Base-by-base conservation (phyloP, 202 grass and related monocot species). In the Zoysia matrella region DNA sequence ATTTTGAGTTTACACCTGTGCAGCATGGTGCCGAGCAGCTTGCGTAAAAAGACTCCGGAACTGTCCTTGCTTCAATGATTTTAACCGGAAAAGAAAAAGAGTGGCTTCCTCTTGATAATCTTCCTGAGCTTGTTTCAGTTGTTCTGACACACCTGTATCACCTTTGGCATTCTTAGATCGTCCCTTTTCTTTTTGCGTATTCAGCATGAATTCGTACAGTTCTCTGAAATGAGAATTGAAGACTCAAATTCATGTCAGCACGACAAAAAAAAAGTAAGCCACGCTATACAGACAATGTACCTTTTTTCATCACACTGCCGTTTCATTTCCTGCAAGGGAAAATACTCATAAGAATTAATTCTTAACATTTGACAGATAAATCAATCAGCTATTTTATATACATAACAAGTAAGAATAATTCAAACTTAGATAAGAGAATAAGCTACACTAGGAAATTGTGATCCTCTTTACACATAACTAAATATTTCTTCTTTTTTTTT, bases 221-320 rank as follows among this genome's bases (percentile, higher is more conserved):
- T 99, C 96, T 88, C 95, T 98, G 79, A 53, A 90, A 80, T 51
- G 71, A 70, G 42, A 55, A 90, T 76, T 57, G 14, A 60, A 64
- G 76, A 56, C 48, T 85, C 84, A 50, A 56, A 48, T 58, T 61
- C 80, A 75, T 56, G 11, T 78, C 62, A 80, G 8, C 60, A n/a
- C 8, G n/a, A 85, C 66, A 13, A 10, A 36, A 10, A 30, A 60
- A 22, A 8, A 3, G n/a, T 2, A 36, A 40, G 11, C n/a, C 55
- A 18, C 18, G 11, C 48, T 76, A 58, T 53, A 64, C 53, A 79
- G 82, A 62, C 52, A 71, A 4, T 67, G n/a, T 82, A 98, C 95
- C 93, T 90, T 92, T 99, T 99, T 78, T 94, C 91, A 83, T 99
- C 96, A 86, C 92, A 99, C 46, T 95, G 96, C 12, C 71, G 91